Base-by-base conservation (phyloP, 805 yeast species). In the Candida maesae region DNA sequence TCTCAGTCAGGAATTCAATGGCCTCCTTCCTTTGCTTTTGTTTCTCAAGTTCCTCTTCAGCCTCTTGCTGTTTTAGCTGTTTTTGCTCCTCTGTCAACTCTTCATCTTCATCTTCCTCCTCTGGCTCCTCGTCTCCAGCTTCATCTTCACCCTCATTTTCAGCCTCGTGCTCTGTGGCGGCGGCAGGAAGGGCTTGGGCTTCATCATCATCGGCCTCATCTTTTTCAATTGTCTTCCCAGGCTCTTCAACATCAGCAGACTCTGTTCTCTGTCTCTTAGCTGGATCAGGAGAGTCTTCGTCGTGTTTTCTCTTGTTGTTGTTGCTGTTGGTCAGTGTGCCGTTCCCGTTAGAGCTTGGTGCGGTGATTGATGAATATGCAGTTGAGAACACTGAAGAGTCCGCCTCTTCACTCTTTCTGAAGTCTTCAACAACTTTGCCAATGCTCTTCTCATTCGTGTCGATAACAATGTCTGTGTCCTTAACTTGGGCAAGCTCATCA, bases 1-100 rank as follows among this genome's bases (percentile, higher is more conserved):
- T 88, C 18, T 75, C 77, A 3, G 89, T 82, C 38, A 93, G 75
- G 38, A 78, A 83, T 37, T 76, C 74, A 38, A 91, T 68, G 2
- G 95, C 95, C 19, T 73, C 70, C 42, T 74, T 70, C 12, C 93
- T 67, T 15, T 61, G 61, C 42, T 59, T 63, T 44, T 75, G 75
- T 42, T 59, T 63, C 24, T 48, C 52, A 3, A 41, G 32, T 34
- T 53, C 59, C 6, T 34, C 34, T 20, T 52, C 59, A 7, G 41
- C 42, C 21, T 55, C 60, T 25, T 39, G 41, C 14, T 44, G 51
- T 37, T 46, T 56, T 19, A 38, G 50, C 9, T 34, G 26, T 21
- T 45, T 52, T 36, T 51, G 51, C 33, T 55, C 59, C 25, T 49
- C 56, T 5, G 51, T 50, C 11, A 51, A 45, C 35, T 44, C 59